Conservation (phyloP, 2,329 filamentous ascomycete genomes). For the Fusarium pseudonygamai region DNA sequence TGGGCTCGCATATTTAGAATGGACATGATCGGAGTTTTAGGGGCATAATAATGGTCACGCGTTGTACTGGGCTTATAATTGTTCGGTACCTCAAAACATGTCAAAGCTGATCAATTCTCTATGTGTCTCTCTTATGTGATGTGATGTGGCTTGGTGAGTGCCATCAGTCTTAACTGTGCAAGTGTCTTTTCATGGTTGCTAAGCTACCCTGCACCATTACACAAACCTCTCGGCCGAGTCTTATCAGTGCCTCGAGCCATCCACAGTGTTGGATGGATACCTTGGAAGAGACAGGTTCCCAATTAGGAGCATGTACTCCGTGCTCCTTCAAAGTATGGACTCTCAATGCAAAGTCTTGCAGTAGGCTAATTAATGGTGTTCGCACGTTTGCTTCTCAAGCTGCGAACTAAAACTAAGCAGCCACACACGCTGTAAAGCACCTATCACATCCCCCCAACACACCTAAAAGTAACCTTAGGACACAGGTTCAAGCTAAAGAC, state of each 20-base stretch:
- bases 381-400: background rate
- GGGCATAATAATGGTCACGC: slow-evolving; percentile 25
- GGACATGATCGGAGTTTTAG: slow-evolving; percentile 37
- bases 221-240: background rate
- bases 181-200: too few relatives aligned
- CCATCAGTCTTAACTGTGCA: too few relatives aligned
- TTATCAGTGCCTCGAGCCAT: background rate
- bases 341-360: background rate
- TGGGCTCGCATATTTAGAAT: slow-evolving; percentile 26
- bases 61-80: slow-evolving; percentile 16
- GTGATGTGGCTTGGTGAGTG: background rate
- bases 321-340: background rate
- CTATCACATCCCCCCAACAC: background rate
- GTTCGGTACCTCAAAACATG: slow-evolving; percentile 18
- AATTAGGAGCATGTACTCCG: background rate
- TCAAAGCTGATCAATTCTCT: slow-evolving; percentile 11
- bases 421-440: background rate
- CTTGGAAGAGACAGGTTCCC: background rate
- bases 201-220: slow-evolving; percentile 2
- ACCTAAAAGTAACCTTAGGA: background rate
- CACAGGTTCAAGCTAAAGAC: background rate
- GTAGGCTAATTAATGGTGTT: background rate
- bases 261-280: background rate
- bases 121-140: background rate
- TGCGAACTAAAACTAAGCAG: background rate